phyloP scores from a whole-genome alignment of 2,329 filamentous ascomycete genomes.

The Dactylellina parvicollis region DNA sequence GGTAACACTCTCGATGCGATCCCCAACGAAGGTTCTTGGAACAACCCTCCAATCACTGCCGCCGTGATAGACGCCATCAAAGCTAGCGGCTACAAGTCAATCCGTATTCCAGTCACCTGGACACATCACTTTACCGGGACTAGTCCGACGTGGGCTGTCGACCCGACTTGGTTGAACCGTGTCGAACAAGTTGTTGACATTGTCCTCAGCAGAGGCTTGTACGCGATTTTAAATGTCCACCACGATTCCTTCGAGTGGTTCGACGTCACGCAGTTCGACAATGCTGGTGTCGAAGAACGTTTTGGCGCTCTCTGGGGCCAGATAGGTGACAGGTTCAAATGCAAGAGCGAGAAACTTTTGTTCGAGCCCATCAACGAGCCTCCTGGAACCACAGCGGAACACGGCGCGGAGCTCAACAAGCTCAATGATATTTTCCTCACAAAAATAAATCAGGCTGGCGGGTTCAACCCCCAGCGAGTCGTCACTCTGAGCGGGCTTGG shows the following conservation, averaged over 20 bases:
- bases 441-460: slow-evolving; percentile 67
- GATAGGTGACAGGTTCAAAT: slow-evolving; percentile 60
- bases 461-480: slow-evolving; percentile 68
- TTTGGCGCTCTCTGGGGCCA: slow-evolving; percentile 69
- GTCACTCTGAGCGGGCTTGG: slow-evolving; percentile 68
- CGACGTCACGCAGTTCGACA: slow-evolving; percentile 63
- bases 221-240: slow-evolving; percentile 69
- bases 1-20: slow-evolving; percentile 71
- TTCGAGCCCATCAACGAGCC: slow-evolving; percentile 72
- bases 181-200: slow-evolving; percentile 70
- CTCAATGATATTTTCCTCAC: slow-evolving; percentile 69
- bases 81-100: slow-evolving; percentile 68
- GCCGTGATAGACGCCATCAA: slow-evolving; percentile 67
- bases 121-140: slow-evolving; percentile 67
- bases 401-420: slow-evolving; percentile 67
- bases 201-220: slow-evolving; percentile 66
- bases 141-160: slow-evolving; percentile 68
- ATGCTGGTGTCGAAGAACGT: slow-evolving; percentile 66
- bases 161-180: slow-evolving; percentile 68
- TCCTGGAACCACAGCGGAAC: slow-evolving; percentile 65
- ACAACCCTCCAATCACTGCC: slow-evolving; percentile 66
- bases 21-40: slow-evolving; percentile 69
- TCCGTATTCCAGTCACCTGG: slow-evolving; percentile 71
- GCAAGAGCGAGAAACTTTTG: slow-evolving; percentile 67
- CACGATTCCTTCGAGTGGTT: slow-evolving; percentile 72